These are phyloP conservation scores for Tremella yokohamensis DNA, from an alignment of 768 basidiomycete genomes.

Conservation along the genomic window DNA sequence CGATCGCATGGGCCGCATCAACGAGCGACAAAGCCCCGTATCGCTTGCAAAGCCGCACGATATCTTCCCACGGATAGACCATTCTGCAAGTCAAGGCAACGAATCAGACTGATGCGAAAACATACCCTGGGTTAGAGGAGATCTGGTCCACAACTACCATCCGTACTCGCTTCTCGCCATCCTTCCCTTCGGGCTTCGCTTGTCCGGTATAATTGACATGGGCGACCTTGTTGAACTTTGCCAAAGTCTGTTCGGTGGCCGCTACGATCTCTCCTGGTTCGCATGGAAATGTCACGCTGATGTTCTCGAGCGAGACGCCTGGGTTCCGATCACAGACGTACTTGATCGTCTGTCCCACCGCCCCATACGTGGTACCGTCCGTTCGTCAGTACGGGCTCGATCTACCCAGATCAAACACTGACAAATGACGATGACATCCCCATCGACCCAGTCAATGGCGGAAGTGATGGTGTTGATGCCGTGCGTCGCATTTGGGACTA, in stretches of 20 bases:
- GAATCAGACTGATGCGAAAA: neutral
- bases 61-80: conserved; percentile 66
- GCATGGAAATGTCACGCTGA: conserved; percentile 60
- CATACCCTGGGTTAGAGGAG: conserved; percentile 59
- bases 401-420: conserved; percentile 3
- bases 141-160: conserved; percentile 71
- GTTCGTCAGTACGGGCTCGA: neutral
- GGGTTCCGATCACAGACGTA: conserved; percentile 61
- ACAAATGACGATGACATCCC: conserved; percentile 67
- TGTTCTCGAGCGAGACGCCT: conserved; percentile 57
- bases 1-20: conserved; percentile 76
- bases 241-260: conserved; percentile 34
- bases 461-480: conserved; percentile 65
- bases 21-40: conserved; percentile 66
- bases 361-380: conserved; percentile 62
- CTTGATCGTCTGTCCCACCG: conserved; percentile 58
- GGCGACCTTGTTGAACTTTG: conserved; percentile 26
- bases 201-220: conserved; percentile 45
- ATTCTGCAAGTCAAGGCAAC: conserved; percentile 46
- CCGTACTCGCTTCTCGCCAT: conserved; percentile 54
- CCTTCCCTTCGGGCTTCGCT: conserved; percentile 30
- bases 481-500: conserved; percentile 60
- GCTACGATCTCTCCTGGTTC: conserved; percentile 60
- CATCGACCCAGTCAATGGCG: conserved; percentile 66
- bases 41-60: conserved; percentile 64